These are phyloP conservation scores for Sparassis latifolia DNA, from an alignment of 1,284 basidiomycete species.

Conservation along the genomic window DNA sequence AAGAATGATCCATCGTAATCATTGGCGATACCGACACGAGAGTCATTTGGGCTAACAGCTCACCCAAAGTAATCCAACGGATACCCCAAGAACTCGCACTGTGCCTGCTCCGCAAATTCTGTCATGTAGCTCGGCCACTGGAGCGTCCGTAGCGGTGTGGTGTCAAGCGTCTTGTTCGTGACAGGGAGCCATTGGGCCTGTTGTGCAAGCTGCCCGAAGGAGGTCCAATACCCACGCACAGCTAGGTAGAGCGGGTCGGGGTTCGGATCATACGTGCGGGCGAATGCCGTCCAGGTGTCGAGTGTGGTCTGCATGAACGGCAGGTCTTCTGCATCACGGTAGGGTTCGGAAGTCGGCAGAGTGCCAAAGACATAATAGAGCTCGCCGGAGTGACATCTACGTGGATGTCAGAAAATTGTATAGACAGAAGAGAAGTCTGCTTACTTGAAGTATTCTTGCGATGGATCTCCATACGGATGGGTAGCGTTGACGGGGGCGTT, in stretches of 20 bases:
- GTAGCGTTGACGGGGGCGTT: conserved; percentile 26
- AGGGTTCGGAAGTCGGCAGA: conserved; percentile 26
- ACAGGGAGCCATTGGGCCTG: conserved; percentile 21
- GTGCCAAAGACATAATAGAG: conserved; percentile 33
- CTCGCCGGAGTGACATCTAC: conserved; percentile 35
- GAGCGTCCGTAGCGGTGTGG: conserved; percentile 18
- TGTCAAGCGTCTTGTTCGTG: conserved; percentile 15
- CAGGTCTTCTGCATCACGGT: conserved; percentile 32
- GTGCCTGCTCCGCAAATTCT: conserved; percentile 18
- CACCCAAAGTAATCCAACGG: conserved; percentile 16
- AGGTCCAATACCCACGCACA: conserved; percentile 24
- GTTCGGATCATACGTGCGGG: conserved; percentile 35
- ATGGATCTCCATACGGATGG: conserved; percentile 31
- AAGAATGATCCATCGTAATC: no score
- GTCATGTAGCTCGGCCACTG: conserved; percentile 23
- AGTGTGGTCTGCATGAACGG: conserved; percentile 30
- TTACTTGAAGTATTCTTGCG: conserved; percentile 27
- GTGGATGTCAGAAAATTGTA: background rate
- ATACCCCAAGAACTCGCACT: conserved; percentile 23
- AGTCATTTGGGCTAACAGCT: background rate
- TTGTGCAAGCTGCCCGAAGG: conserved; percentile 14
- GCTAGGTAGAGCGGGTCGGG: conserved; percentile 28
- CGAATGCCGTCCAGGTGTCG: conserved; percentile 35
- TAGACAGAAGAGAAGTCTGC: conserved; percentile 1
- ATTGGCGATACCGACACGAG: no score